Evolutionary conservation across 1,284 basidiomycete species (phyloP).

Genomic region (Caloboletus firmus): DNA sequence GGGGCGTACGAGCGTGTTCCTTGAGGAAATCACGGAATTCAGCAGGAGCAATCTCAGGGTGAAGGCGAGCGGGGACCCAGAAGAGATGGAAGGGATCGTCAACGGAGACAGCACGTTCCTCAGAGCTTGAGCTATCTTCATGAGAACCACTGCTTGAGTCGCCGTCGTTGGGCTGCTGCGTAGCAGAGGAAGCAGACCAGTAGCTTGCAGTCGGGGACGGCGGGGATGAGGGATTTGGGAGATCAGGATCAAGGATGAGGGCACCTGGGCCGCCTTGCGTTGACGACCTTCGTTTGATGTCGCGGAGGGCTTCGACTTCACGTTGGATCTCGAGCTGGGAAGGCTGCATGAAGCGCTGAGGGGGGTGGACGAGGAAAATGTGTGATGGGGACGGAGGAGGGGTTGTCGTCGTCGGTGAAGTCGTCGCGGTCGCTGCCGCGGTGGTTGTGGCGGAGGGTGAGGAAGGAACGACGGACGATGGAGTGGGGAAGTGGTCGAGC

Average conservation of each 20-base stretch:
- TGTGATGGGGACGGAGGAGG: conserved; percentile 9
- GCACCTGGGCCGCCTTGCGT: conserved; percentile 72
- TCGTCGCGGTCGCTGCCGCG: conserved; percentile 3
- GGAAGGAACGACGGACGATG: not conserved
- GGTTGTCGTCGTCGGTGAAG: conserved; percentile 5
- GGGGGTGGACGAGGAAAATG: conserved; percentile 7
- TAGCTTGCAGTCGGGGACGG: conserved; percentile 53
- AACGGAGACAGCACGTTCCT: conserved; percentile 34
- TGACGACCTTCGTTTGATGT: conserved; percentile 78
- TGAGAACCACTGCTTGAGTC: conserved; percentile 49
- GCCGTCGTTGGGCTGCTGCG: conserved; percentile 38
- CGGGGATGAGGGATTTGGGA: conserved; percentile 64
- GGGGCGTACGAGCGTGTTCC: conserved; percentile 75
- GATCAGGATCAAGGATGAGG: conserved; percentile 83
- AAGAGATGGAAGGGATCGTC: conserved; percentile 87
- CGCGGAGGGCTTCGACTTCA: conserved; percentile 81
- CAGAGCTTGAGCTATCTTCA: conserved; percentile 43
- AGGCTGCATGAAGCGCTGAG: conserved; percentile 53
- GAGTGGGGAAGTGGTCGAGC: not conserved
- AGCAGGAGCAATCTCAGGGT: conserved; percentile 95
- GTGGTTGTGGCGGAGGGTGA: not conserved
- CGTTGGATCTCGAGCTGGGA: conserved; percentile 84
- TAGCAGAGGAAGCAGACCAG: conserved; percentile 44
- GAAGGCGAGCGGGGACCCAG: conserved; percentile 95
- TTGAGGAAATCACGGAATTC: conserved; percentile 95